A percentile compares a stretch with the other conserved stretches of the same genome.
Evolutionary conservation across 305 asterid species (phyloP).

Genomic region (Rubia peregrina): DNA sequence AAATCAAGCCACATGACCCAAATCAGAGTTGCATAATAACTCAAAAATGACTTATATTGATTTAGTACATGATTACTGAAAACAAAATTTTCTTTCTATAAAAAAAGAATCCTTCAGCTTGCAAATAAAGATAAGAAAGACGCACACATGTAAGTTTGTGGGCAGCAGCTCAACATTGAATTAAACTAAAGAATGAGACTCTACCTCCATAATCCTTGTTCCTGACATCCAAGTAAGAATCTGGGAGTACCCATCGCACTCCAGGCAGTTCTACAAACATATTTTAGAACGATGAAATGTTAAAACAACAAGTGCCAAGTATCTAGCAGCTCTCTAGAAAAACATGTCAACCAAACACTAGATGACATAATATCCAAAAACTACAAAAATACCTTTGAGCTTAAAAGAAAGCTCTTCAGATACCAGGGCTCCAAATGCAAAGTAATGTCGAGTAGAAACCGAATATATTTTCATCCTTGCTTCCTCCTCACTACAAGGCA

Average conservation of each 20-base stretch:
- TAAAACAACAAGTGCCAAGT: not conserved
- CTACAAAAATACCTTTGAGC: slow-evolving; percentile 48
- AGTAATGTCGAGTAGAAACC: slow-evolving; percentile 78
- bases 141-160: not conserved
- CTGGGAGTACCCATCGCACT: slow-evolving; percentile 98
- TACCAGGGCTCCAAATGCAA: slow-evolving; percentile 94
- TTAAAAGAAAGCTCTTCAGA: slow-evolving; percentile 76
- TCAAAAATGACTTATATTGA: not conserved
- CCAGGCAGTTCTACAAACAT: slow-evolving; percentile 51
- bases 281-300: not conserved
- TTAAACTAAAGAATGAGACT: not conserved
- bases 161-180: not conserved
- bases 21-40: not conserved
- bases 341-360: not conserved
- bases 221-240: slow-evolving; percentile 85
- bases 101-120: not conserved
- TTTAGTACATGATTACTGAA: not conserved
- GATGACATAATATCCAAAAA: not conserved
- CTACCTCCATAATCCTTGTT: slow-evolving; percentile 97
- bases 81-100: not conserved
- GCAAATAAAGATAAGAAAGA: not conserved
- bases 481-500: slow-evolving; percentile 71
- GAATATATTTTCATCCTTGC: slow-evolving; percentile 92
- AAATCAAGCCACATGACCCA: not conserved
- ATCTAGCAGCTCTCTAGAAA: not conserved